Base-by-base conservation (phyloP, 2,329 filamentous ascomycete species). In the Talaromyces amestolkiae region DNA sequence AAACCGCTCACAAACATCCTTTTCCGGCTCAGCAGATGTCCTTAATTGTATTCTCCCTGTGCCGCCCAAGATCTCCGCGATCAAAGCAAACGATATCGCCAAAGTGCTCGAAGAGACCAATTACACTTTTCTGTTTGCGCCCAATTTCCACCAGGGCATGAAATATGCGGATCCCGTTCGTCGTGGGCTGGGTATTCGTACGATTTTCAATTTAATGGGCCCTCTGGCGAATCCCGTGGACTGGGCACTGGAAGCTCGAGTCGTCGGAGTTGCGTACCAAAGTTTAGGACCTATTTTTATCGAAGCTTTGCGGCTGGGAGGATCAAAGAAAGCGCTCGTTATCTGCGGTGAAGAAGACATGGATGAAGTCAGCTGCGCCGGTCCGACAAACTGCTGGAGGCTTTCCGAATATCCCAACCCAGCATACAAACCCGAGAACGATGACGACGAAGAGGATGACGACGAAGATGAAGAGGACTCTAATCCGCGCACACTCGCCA, bases 61-160 rank as follows among this genome's bases (percentile, higher is more conserved):
- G 45, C 81, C 92, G 11, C 93, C 92, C 7, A 86, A 90, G 70
- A 88, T 98, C 68, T 82, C 84, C 59, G 89, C 90, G 49, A 86
- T 97, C 68, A 89, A 85, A 15, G 90, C 93, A 1, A 78, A 83
- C 49, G 92, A 89, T 56, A 83, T 98, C 58, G 79, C 86, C 61
- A 77, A 84, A 64, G 87, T 97, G 66, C 97, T 97, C 80, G 83
- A 86, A 58, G 82, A 84, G 65, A 91, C 90, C 68, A 97, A 96
- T 80, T 99, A 98, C 81, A 91, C 91, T 68, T 99, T 99, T 80
- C 86, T 99, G 35, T 98, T 95, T 75, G 95, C 95, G 0, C 94
- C 95, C 45, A 91, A 95, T 70, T 99, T 97, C 84, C 95, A 99
- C 80, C 92, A 93, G 0, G 94, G 93, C 58, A 97, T 98, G 90